Base-by-base conservation (phyloP, 495 filamentous ascomycete species). In the Xanthoparmelia taractica region DNA sequence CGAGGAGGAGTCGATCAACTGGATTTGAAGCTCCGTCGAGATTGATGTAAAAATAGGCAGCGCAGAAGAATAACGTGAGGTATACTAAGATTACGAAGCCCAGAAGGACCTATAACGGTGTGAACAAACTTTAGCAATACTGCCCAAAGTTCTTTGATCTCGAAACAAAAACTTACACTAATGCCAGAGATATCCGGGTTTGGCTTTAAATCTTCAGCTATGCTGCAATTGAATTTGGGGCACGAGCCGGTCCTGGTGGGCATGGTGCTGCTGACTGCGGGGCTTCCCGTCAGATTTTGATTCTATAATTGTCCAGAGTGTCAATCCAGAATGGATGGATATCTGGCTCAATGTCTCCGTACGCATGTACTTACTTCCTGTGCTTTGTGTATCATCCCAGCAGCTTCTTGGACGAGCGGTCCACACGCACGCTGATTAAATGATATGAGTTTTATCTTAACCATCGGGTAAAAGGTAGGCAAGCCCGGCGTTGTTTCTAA, bases 71-170 rank as follows among this genome's bases (percentile, higher is more conserved):
- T 11, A 56, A 18, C 5, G 58, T 65, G 1, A 65, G 48, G 31
- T 61, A 65, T 6, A 47, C 58, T n/a, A 58, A 60, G 12, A 38
- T 29, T 23, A 27, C 58, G 23, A 65, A 65, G 11, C 45, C 58
- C n/a, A 61, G 31, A 15, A 65, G 58, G n/a, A 57, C 63, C 63
- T 65, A 34, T 1, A 10, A 17, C 1, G 1, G 18, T 33, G 29
- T 2, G 11, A 57, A 10, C 7, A 13, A 18, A 18, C 20, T 18
- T n/a, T 8, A 34, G 54, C 8, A 45, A 48, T 2, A 12, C n/a
- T 10, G 23, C 23, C 7, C 6, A 48, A 13, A 8, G 4, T 3
- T 1, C 4, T 27, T 4, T 11, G 45, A 48, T 11, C 4, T 8
- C 2, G 23, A 27, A 23, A n/a, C 8, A 8, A 7, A 25, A 29